Evolutionary conservation across 225 moss, liverwort and hornwort genomes (phyloP).

Genomic region (Physcomitrium patens): DNA sequence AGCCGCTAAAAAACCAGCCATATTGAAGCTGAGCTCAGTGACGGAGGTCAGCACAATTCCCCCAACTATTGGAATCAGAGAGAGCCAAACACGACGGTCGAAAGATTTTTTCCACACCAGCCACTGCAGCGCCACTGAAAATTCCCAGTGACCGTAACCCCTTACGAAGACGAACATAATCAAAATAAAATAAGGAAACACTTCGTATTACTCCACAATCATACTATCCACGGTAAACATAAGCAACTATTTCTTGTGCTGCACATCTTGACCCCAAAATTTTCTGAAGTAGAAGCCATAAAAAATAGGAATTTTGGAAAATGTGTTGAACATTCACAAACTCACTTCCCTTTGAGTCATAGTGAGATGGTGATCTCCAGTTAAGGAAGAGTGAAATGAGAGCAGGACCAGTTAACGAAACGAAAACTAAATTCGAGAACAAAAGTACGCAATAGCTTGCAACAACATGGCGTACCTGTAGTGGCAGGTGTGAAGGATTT

Average conservation of each 20-base stretch:
- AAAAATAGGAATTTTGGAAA: not conserved
- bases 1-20: slow-evolving; percentile 77
- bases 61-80: slow-evolving; percentile 77
- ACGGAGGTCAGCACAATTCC: slow-evolving; percentile 80
- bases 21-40: slow-evolving; percentile 80
- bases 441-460: not conserved
- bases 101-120: slow-evolving; percentile 78
- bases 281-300: not conserved
- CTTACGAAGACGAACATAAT: not conserved
- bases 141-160: slow-evolving; percentile 19
- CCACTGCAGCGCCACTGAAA: slow-evolving; percentile 71
- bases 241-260: not conserved
- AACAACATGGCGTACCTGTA: slow-evolving; percentile 48
- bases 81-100: slow-evolving; percentile 76
- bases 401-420: not conserved
- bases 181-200: not conserved
- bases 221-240: not conserved
- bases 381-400: not conserved
- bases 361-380: not conserved
- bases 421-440: not conserved
- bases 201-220: not conserved
- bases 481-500: slow-evolving; percentile 88
- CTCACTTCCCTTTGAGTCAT: not conserved
- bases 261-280: not conserved
- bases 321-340: not conserved